Percentiles rank a stretch among this genome's conserved stretches.
These are phyloP conservation scores for Eucalyptus shirleyi DNA, from an alignment of 345 rosid genomes.

Conservation along the genomic window DNA sequence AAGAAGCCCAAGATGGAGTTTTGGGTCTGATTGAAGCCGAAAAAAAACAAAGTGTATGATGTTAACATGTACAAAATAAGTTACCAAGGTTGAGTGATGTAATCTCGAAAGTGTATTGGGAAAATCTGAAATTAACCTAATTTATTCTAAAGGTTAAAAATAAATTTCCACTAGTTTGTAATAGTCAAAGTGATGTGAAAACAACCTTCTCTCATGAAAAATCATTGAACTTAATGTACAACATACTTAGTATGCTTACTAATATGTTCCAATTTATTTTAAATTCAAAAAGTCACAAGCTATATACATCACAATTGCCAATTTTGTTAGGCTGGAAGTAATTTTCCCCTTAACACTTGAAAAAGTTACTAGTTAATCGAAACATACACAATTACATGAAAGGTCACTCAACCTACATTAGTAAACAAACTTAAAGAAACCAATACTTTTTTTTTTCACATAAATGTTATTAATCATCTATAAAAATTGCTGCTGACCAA, in stretches of 20 bases:
- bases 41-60: neutral
- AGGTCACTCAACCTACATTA: neutral
- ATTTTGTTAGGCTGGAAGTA: neutral
- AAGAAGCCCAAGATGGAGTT: neutral
- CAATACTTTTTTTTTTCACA: neutral
- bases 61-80: neutral
- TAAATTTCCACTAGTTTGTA: neutral
- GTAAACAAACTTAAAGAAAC: neutral
- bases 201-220: neutral
- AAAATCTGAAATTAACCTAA: neutral
- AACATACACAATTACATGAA: neutral
- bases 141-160: neutral
- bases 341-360: neutral
- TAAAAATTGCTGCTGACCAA: neutral
- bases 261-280: too few relatives aligned
- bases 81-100: neutral
- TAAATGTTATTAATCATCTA: neutral
- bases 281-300: neutral
- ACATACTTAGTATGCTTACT: neutral
- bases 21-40: neutral
- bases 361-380: neutral
- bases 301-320: neutral
- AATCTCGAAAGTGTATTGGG: neutral
- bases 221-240: neutral
- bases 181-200: neutral